Evolutionary conservation across 768 basidiomycete genomes (phyloP), one percentile per base, ranked within the genome.

Genomic region (Paxillus involutus): DNA sequence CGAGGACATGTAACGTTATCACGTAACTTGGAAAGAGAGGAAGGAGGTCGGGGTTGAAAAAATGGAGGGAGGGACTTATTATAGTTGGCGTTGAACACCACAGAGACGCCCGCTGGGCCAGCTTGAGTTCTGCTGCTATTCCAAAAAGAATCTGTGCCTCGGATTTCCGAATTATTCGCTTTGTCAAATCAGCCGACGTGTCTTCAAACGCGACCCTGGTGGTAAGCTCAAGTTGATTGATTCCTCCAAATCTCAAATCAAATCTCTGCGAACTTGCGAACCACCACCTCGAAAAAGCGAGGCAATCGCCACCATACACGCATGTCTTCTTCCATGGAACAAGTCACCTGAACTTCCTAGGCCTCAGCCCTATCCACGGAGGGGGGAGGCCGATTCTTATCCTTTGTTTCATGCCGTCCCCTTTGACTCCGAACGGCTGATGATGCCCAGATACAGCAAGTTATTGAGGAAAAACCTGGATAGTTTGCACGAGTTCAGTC

Each of bases 1-100:
- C 69, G 81, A 80, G 69, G 83, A 82, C 80, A 84, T 71, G 68
- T 83, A 73, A 77, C 68, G 74, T 67, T 62, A 75, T 73, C 65
- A 71, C 70, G 75, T 75, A 73, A 76, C 47, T 44, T 56, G 57
- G 61, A 43, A 33, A 61, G 62, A 67, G 64, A 69, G 73, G 71
- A 71, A 74, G 69, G 75, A 75, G 59, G 76, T 79, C 76, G 77
- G 80, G 77, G 75, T 76, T 75, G 71, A 64, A 73, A 77, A 74
- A 73, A 69, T 71, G 70, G 67, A 51, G 60, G 51, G 55, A 59
- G 57, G 55, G 66, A 66, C 71, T 72, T 69, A 70, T 69, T 69
- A 70, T 71, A 72, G 64, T 65, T 70, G 57, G 37, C 36, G 29
- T 52, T 47, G 56, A 50, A 50, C 57, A 59, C 50, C 41, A 58